Conservation (phyloP, 2,329 filamentous ascomycete genomes). For the Anthostomella pinea region DNA sequence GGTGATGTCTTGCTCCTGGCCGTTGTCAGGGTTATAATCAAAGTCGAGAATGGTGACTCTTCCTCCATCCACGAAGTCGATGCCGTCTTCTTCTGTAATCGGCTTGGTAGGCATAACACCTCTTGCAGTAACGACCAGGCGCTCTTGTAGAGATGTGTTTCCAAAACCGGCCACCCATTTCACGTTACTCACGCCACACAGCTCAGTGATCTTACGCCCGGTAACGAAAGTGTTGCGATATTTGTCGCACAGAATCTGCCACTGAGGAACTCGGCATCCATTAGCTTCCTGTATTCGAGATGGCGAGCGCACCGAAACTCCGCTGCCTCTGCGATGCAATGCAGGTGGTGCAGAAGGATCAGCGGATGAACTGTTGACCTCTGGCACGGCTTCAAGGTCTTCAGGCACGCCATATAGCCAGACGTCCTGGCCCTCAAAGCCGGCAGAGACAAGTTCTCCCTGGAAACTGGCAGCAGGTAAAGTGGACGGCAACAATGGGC, state of each 20-base stretch:
- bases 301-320: constrained; percentile 39
- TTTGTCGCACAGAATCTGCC: constrained; percentile 67
- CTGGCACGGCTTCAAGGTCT: constrained; percentile 62
- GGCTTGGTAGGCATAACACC: constrained; percentile 60
- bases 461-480: constrained; percentile 65
- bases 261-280: constrained; percentile 54
- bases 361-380: constrained; percentile 31
- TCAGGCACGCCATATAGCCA: constrained; percentile 80
- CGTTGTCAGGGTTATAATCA: constrained; percentile 58
- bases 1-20: constrained; percentile 54
- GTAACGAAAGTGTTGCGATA: constrained; percentile 67
- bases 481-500: constrained; percentile 65
- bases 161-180: constrained; percentile 66
- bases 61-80: constrained; percentile 76
- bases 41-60: constrained; percentile 73
- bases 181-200: constrained; percentile 64
- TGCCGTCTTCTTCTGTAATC: constrained; percentile 65
- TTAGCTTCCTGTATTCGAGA: constrained; percentile 36
- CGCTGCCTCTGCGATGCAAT: constrained; percentile 39
- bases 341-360: constrained; percentile 28
- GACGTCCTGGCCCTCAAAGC: constrained; percentile 68
- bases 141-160: constrained; percentile 47
- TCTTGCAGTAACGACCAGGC: constrained; percentile 68
- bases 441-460: constrained; percentile 70
- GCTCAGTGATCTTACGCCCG: constrained; percentile 62